phyloP scores from a whole-genome alignment of 176 grass and related monocot genomes.

The Canna indica region DNA sequence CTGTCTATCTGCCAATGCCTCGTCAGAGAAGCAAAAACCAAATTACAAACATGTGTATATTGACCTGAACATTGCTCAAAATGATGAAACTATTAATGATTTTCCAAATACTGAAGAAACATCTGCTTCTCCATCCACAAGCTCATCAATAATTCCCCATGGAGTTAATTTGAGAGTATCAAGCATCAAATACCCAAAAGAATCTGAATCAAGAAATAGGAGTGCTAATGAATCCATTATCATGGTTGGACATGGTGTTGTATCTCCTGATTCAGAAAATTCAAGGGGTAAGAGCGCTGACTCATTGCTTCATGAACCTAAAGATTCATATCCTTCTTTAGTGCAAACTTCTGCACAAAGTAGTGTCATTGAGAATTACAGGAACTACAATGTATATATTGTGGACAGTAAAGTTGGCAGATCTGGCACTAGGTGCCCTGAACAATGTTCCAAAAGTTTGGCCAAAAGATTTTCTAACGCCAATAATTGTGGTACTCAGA shows the following conservation, averaged over 20 bases:
- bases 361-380: neutral
- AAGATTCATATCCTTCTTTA: conserved; percentile 10
- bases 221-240: conserved; percentile 47
- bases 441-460: neutral
- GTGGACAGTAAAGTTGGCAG: neutral
- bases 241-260: conserved; percentile 16
- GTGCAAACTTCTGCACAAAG: conserved; percentile 21
- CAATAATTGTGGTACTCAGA: neutral
- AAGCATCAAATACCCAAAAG: conserved; percentile 25
- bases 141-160: conserved; percentile 19
- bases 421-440: neutral
- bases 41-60: conserved; percentile 33
- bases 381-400: neutral
- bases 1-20: conserved; percentile 21
- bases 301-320: conserved; percentile 14
- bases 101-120: conserved; percentile 16
- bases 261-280: conserved; percentile 25
- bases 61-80: conserved; percentile 73
- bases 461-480: conserved; percentile 1
- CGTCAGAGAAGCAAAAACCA: conserved; percentile 29
- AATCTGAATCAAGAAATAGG: conserved; percentile 36
- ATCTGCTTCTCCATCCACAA: conserved; percentile 21
- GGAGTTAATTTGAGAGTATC: conserved; percentile 29
- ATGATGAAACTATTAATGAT: conserved; percentile 34
- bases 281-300: conserved; percentile 17